These are phyloP conservation scores for Clitoria ternatea DNA, from an alignment of 306 rosid species.

Conservation along the genomic window DNA sequence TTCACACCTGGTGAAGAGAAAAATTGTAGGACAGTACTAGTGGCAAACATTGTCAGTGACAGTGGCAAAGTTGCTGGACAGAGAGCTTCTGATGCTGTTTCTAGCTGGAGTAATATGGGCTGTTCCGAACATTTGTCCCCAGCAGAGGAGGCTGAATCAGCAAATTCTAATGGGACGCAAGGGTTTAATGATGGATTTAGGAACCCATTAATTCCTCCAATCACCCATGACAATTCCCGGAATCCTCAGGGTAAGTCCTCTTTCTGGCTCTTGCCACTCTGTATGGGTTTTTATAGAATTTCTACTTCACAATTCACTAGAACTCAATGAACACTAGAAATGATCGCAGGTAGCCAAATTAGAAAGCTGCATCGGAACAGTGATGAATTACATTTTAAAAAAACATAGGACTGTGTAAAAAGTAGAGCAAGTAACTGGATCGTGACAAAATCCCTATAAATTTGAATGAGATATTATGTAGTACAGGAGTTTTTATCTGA, in stretches of 20 bases:
- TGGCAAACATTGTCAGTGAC: not conserved
- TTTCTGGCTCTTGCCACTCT: not conserved
- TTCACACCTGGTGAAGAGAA: slow-evolving; percentile 2
- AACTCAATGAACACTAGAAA: not conserved
- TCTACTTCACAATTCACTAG: not conserved
- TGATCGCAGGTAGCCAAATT: not conserved
- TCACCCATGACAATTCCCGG: not conserved
- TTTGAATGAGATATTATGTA: not conserved
- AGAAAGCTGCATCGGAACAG: not conserved
- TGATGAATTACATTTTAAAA: not conserved
- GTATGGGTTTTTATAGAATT: not conserved
- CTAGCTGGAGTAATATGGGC: not conserved
- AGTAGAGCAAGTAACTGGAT: not conserved
- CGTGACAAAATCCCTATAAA: not conserved
- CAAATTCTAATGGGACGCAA: not conserved
- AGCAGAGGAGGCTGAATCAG: slow-evolving; percentile 9
- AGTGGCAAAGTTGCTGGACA: not conserved
- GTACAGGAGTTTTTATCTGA: not conserved
- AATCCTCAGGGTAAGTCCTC: slow-evolving; percentile 20
- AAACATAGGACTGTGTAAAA: not conserved
- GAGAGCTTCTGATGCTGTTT: not conserved
- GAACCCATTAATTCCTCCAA: not conserved
- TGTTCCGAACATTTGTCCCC: slow-evolving; percentile 17
- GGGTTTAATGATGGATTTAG: not conserved
- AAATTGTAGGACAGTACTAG: not conserved